These are phyloP conservation scores for Neonectria magnoliae DNA, from an alignment of 2,329 filamentous ascomycete species.

Conservation along the genomic window DNA sequence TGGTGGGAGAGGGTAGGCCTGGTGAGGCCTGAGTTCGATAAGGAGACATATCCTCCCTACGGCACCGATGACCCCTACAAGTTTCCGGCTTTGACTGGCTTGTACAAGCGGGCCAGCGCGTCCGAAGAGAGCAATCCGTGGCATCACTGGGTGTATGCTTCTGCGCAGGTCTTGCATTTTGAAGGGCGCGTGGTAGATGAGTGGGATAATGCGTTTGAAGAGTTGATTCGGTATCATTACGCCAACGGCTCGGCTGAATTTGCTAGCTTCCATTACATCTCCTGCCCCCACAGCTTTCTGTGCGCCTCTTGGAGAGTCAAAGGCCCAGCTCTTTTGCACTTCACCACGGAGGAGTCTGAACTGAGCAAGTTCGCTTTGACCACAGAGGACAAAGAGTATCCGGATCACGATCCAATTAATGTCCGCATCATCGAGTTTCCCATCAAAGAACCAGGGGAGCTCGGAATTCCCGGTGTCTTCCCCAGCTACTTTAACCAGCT, in stretches of 20 bases:
- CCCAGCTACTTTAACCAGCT: conserved; percentile 19
- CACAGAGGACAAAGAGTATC: not conserved
- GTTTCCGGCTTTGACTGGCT: not conserved
- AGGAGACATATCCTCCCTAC: not conserved
- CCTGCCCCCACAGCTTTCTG: conserved; percentile 10
- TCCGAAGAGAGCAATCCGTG: not conserved
- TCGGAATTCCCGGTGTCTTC: not conserved
- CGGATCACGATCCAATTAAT: not conserved
- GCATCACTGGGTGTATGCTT: conserved; percentile 17
- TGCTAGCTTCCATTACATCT: conserved; percentile 1
- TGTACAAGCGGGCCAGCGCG: not conserved
- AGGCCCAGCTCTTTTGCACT: conserved; percentile 17
- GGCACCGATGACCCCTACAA: not conserved
- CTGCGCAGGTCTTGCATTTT: not conserved
- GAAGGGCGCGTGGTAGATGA: conserved; percentile 4
- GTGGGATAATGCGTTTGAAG: conserved; percentile 16
- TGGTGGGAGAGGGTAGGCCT: conserved; percentile 19
- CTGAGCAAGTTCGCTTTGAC: not conserved
- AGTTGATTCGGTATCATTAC: conserved; percentile 10
- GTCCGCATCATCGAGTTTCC: conserved; percentile 18
- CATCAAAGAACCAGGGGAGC: not conserved
- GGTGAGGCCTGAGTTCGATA: conserved; percentile 6
- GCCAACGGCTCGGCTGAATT: not conserved
- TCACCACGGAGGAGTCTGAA: conserved; percentile 10
- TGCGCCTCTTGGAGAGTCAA: conserved; percentile 10